Evolutionary conservation across 139 green algal genomes (phyloP).

Genomic region (Microglena sp.): DNA sequence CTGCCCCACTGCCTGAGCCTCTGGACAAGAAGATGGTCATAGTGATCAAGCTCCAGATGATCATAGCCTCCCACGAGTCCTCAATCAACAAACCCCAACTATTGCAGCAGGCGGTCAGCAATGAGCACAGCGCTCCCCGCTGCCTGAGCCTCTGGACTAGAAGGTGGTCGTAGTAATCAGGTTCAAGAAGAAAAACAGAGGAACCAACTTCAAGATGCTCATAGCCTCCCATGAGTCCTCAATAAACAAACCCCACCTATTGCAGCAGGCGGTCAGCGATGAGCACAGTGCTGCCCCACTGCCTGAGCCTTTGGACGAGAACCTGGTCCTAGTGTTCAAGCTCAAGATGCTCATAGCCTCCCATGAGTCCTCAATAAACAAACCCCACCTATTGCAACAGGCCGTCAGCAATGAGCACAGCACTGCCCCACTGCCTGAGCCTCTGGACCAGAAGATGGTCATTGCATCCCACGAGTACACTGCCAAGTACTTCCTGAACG

Average conservation of each 20-base stretch:
- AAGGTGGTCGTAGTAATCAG: too few relatives aligned
- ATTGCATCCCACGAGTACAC: constrained; percentile 2
- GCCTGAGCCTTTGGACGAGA: constrained; percentile 22
- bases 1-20: constrained; percentile 25
- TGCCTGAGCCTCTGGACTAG: constrained; percentile 33
- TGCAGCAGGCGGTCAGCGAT: constrained; percentile 13
- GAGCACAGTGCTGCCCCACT: constrained; percentile 21
- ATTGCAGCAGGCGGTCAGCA: too few relatives aligned
- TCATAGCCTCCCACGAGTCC: too few relatives aligned
- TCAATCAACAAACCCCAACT: too few relatives aligned
- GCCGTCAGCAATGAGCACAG: too few relatives aligned
- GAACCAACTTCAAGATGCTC: too few relatives aligned
- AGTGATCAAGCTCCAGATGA: constrained; percentile 1
- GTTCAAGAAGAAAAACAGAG: too few relatives aligned
- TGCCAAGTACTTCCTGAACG: constrained; percentile 23
- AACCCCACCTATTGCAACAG: too few relatives aligned
- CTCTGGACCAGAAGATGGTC: constrained; percentile 36
- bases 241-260: not conserved
- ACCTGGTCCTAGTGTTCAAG: constrained; percentile 21
- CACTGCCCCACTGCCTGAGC: constrained; percentile 23
- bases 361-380: too few relatives aligned
- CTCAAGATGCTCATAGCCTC: too few relatives aligned
- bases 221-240: not conserved
- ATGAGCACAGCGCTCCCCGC: constrained; percentile 19
- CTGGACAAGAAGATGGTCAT: constrained; percentile 36